Base-by-base conservation (phyloP, 2,329 filamentous ascomycete genomes). In the Cytospora piceae region DNA sequence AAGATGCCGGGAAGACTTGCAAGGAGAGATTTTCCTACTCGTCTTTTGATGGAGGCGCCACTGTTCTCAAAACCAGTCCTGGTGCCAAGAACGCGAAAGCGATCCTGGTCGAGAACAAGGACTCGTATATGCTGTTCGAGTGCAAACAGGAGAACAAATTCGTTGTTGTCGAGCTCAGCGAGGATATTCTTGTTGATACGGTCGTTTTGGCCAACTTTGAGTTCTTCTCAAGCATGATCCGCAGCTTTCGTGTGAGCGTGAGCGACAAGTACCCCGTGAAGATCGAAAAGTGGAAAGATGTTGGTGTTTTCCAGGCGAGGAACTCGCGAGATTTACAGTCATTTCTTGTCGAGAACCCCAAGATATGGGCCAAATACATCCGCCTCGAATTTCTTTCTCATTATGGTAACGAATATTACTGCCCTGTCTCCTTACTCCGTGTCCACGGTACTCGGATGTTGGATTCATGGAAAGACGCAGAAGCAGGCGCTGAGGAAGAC, bases 21-120 rank as follows among this genome's bases (percentile, higher is more conserved):
- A 98, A 98, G 77, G 95, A 98, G 78, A 86, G 95, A 54, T 97
- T 97, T 77, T 98, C 96, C 63, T 99, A 96, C 78, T 93, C 95
- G 8, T 98, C 94, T 0, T 98, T 98, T 73, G 95, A 99, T 76
- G 96, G 93, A 67, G 95, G 95, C 14, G 95, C 95, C 15, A 97
- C 93, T 0, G 87, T 98, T 32, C 82, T 97, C 68, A 98, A 98
- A 80, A 92, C 92, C 2, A 96, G 96, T 73, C 83, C 86, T 4
- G 90, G 94, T 68, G 91, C 92, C 63, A 96, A 95, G 76, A 96
- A 95, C 68, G 85, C 93, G 20, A 96, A 93, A 66, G 90, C 94
- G 17, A 90, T 99, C 17, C 79, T 99, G 52, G 89, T 96, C 52
- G 95, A 99, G 80, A 97, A 97, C 79, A 98, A 98, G 79, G 95